Conservation (phyloP, 1,139 yeast species). For the Suhomyces anneliseae region DNA sequence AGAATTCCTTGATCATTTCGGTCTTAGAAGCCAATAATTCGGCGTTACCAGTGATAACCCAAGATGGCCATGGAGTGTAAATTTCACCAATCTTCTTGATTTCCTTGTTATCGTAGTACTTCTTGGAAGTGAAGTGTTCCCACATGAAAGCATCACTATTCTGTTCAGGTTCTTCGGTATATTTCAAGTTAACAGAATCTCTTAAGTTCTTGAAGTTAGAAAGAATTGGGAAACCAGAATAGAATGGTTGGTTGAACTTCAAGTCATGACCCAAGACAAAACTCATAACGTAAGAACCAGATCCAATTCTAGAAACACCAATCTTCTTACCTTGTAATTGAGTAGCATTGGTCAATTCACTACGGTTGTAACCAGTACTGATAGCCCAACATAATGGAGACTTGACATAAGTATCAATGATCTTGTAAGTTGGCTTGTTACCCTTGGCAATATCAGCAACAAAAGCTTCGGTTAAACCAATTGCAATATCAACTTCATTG, state of each 20-base stretch:
- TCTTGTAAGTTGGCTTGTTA: conserved; percentile 58
- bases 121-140: conserved; percentile 89
- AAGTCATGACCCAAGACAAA: conserved; percentile 72
- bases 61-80: conserved; percentile 95
- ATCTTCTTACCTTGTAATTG: conserved; percentile 63
- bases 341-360: conserved; percentile 48
- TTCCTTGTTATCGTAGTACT: conserved; percentile 76
- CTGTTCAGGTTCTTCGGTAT: conserved; percentile 22
- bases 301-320: conserved; percentile 87
- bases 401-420: conserved; percentile 79
- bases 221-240: conserved; percentile 52
- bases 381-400: conserved; percentile 92
- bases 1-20: conserved; percentile 40
- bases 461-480: conserved; percentile 91
- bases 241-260: conserved; percentile 49
- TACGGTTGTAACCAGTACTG: conserved; percentile 66
- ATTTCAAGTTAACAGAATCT: conserved; percentile 67
- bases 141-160: conserved; percentile 89
- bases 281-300: conserved; percentile 91
- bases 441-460: conserved; percentile 80
- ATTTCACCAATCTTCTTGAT: conserved; percentile 83
- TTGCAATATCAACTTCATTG: conserved; percentile 69
- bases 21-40: conserved; percentile 30
- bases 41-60: conserved; percentile 68
- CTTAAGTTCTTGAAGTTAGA: conserved; percentile 74